Conservation (phyloP, 768 basidiomycete species). For the Boletus rubroflammeus region DNA sequence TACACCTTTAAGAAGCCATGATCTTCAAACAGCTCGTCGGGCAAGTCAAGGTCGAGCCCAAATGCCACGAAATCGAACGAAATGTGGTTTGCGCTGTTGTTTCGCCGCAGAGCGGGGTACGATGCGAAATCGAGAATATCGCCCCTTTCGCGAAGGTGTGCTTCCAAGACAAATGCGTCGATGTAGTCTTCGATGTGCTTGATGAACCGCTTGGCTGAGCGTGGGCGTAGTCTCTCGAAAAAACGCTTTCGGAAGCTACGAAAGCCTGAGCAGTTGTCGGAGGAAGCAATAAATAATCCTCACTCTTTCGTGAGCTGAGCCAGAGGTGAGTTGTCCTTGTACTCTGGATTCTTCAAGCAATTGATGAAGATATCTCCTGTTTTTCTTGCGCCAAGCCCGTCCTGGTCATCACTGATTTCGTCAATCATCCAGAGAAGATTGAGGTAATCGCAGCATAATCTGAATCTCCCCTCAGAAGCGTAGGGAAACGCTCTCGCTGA, state of each 20-base stretch:
- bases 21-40: constrained; percentile 58
- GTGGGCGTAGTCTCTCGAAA: constrained; percentile 41
- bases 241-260: constrained; percentile 54
- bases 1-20: constrained; percentile 51
- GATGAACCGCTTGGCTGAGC: constrained; percentile 40
- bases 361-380: constrained; percentile 53
- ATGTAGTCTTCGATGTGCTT: constrained; percentile 54
- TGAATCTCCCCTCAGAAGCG: constrained; percentile 52
- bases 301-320: constrained; percentile 61
- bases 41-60: constrained; percentile 57
- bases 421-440: constrained; percentile 63
- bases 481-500: constrained; percentile 61
- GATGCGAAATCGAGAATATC: constrained; percentile 51
- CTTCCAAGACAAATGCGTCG: constrained; percentile 55
- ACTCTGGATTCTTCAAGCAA: constrained; percentile 48
- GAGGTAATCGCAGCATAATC: constrained; percentile 61
- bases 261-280: not conserved
- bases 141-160: constrained; percentile 54
- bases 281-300: constrained; percentile 13
- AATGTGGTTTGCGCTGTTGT: constrained; percentile 64
- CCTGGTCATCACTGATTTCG: constrained; percentile 67
- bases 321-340: constrained; percentile 55
- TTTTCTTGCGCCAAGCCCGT: constrained; percentile 48
- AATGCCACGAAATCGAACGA: constrained; percentile 65
- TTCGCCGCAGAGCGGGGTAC: constrained; percentile 58